These are phyloP conservation scores for Mimosa bimucronata DNA, from an alignment of 306 rosid species.

Conservation along the genomic window DNA sequence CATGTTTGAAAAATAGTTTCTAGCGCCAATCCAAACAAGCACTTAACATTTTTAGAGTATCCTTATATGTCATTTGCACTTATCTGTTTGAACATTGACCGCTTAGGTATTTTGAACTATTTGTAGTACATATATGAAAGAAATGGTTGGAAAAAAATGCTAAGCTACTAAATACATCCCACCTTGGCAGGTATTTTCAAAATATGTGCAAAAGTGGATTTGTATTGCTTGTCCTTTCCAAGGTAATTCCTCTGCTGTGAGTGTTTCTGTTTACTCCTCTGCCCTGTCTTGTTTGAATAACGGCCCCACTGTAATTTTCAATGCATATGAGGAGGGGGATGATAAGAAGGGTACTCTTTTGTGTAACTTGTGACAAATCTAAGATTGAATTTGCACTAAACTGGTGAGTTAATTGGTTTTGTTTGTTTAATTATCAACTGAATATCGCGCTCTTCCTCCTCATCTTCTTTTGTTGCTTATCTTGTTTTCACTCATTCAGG, in stretches of 20 bases:
- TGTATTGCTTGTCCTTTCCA: constrained; percentile 92
- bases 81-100: constrained; percentile 8
- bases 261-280: constrained; percentile 3
- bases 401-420: neutral
- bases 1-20: too few species aligned
- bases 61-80: neutral
- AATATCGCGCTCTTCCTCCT: neutral
- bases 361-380: neutral
- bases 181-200: constrained; percentile 70
- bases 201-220: constrained; percentile 91
- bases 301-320: neutral
- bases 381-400: neutral
- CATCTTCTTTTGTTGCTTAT: too few species aligned
- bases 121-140: constrained; percentile 29
- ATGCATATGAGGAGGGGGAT: neutral
- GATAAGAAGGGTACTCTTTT: neutral
- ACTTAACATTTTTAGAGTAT: neutral
- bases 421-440: neutral
- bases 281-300: constrained; percentile 4
- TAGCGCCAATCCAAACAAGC: too few species aligned
- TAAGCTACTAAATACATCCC: constrained; percentile 25
- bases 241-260: constrained; percentile 33
- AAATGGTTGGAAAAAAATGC: neutral
- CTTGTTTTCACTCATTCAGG: neutral
- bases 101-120: constrained; percentile 32